Evolutionary conservation across 2,329 filamentous ascomycete species (phyloP).

Genomic region (Alternaria arborescens): DNA sequence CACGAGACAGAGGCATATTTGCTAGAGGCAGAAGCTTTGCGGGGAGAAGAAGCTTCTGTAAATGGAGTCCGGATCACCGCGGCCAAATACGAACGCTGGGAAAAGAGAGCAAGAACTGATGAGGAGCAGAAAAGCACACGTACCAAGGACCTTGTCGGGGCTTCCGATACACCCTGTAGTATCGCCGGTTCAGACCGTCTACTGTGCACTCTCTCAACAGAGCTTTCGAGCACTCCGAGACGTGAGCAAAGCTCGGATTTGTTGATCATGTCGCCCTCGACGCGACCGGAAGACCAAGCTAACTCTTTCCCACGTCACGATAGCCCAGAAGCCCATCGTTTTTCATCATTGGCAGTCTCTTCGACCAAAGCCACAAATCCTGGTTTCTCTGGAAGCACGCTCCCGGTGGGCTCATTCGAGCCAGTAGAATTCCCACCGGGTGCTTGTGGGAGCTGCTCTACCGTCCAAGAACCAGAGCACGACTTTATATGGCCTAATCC

Average conservation of each 20-base stretch:
- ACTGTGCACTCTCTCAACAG: neutral
- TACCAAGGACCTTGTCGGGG: neutral
- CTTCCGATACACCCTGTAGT: neutral
- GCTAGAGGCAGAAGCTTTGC: neutral
- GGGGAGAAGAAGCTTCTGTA: neutral
- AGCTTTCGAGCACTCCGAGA: neutral
- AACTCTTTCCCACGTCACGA: neutral
- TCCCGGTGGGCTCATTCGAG: neutral
- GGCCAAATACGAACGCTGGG: neutral
- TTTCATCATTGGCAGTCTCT: no score
- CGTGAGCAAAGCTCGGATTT: neutral
- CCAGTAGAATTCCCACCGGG: neutral
- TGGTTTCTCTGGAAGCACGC: neutral
- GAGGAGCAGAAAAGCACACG: neutral
- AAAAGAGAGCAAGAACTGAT: neutral
- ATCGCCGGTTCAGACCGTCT: rapidly evolving
- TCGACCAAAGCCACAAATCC: neutral
- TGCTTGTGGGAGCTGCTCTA: no score
- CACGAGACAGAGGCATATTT: neutral
- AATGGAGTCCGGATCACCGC: neutral
- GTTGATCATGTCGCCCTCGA: neutral
- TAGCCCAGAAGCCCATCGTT: rapidly evolving
- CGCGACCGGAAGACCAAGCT: neutral
- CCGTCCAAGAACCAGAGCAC: neutral
- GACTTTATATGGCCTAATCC: neutral